These are phyloP conservation scores for Candida lessepsii DNA, from an alignment of 805 yeast genomes.

Conservation along the genomic window DNA sequence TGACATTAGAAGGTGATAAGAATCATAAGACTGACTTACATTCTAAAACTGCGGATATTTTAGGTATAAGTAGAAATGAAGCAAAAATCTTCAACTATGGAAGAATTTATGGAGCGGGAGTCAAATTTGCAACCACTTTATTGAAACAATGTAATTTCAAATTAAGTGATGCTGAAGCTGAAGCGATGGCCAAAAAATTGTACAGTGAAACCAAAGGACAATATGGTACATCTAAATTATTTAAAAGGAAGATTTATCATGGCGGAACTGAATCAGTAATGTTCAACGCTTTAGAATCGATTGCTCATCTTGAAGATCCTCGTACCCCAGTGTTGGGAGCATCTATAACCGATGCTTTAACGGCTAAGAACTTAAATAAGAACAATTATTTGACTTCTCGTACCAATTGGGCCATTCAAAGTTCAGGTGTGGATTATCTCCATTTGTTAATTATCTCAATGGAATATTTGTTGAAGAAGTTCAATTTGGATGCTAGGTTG, in stretches of 20 bases:
- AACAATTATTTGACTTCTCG: slow-evolving; percentile 80
- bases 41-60: slow-evolving; percentile 85
- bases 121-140: slow-evolving; percentile 80
- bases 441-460: slow-evolving; percentile 82
- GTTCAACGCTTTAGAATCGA: slow-evolving; percentile 82
- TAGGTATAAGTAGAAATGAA: slow-evolving; percentile 86
- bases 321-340: slow-evolving; percentile 92
- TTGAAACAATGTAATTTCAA: slow-evolving; percentile 79
- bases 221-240: slow-evolving; percentile 19
- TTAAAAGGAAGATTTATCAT: slow-evolving; percentile 49
- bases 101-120: slow-evolving; percentile 96
- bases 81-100: slow-evolving; percentile 97
- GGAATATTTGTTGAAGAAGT: slow-evolving; percentile 73
- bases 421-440: slow-evolving; percentile 95
- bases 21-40: slow-evolving; percentile 90
- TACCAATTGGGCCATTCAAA: slow-evolving; percentile 96
- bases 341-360: slow-evolving; percentile 83
- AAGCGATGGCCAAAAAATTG: slow-evolving; percentile 57
- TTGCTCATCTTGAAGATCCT: slow-evolving; percentile 80
- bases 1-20: slow-evolving; percentile 96
- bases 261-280: slow-evolving; percentile 95
- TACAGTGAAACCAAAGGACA: slow-evolving; percentile 84
- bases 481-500: slow-evolving; percentile 70
- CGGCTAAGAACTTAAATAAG: slow-evolving; percentile 59
- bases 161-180: slow-evolving; percentile 66